phyloP scores from a whole-genome alignment of 2,329 filamentous ascomycete species.

The Magnaporthiopsis incrustans region DNA sequence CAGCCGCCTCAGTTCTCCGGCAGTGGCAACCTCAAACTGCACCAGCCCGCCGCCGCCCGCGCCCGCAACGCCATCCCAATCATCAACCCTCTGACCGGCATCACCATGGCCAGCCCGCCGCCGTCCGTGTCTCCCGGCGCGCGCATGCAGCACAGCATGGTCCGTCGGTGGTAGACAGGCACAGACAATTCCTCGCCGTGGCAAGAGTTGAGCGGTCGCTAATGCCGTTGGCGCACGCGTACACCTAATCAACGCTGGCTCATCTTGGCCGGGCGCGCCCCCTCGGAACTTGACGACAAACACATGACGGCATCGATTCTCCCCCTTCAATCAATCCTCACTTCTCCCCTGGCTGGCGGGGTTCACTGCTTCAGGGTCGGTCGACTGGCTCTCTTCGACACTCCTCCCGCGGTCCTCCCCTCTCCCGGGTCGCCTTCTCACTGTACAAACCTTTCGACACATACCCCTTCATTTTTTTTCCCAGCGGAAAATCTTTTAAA shows the following conservation, averaged over 20 bases:
- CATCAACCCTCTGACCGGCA: constrained; percentile 88
- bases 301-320: constrained; percentile 34
- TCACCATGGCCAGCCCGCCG: constrained; percentile 76
- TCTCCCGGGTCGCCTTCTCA: constrained; percentile 14
- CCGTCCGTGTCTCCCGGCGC: constrained; percentile 55
- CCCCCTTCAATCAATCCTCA: constrained; percentile 13
- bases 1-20: constrained; percentile 33
- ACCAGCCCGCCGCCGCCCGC: constrained; percentile 84
- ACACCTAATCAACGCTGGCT: constrained; percentile 26
- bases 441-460: constrained; percentile 27
- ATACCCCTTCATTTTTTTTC: constrained; percentile 18
- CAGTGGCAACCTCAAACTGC: constrained; percentile 63
- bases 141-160: constrained; percentile 49
- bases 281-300: constrained; percentile 21
- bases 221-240: constrained; percentile 5
- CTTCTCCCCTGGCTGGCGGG: constrained; percentile 28
- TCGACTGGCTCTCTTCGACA: constrained; percentile 21
- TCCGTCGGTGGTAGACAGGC: constrained; percentile 45
- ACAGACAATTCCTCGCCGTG: constrained; percentile 22
- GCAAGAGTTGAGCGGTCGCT: constrained; percentile 25
- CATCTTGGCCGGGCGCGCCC: constrained; percentile 41
- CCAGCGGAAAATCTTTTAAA: constrained; percentile 17
- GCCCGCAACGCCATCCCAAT: constrained; percentile 95
- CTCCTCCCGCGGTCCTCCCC: constrained; percentile 11
- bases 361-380: constrained; percentile 12